These are phyloP conservation scores for Bruguiera parviflora DNA, from an alignment of 345 rosid genomes.

Conservation along the genomic window DNA sequence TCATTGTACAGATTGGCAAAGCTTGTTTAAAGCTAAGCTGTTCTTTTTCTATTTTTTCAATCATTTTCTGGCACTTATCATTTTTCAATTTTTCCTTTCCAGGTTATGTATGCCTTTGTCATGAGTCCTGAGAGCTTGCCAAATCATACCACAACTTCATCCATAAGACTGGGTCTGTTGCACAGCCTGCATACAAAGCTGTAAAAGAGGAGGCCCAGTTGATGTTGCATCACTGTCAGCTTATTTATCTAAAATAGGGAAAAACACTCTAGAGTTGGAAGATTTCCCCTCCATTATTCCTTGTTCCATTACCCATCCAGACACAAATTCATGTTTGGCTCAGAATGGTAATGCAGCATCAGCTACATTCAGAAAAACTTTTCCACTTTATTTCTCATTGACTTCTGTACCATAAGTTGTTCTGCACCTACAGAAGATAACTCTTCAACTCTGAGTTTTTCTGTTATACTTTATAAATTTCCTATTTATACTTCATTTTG, in stretches of 20 bases:
- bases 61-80: no score
- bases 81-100: constrained; percentile 22
- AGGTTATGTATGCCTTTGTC: constrained; percentile 89
- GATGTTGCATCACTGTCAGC: constrained; percentile 70
- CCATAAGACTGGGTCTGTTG: constrained; percentile 97
- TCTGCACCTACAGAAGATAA: constrained; percentile 86
- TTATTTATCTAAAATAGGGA: constrained; percentile 51
- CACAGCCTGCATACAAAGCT: constrained; percentile 83
- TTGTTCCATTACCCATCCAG: constrained; percentile 88
- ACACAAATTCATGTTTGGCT: constrained; percentile 63
- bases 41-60: neutral
- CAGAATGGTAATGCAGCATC: constrained; percentile 88
- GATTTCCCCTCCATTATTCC: constrained; percentile 84
- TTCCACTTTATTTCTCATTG: constrained; percentile 94
- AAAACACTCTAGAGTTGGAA: constrained; percentile 54
- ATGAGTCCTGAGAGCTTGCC: constrained; percentile 99
- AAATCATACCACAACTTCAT: constrained; percentile 86
- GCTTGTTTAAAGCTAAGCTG: neutral
- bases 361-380: constrained; percentile 92
- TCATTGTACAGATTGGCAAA: neutral
- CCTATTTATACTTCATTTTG: no score
- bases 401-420: constrained; percentile 97
- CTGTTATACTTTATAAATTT: constrained; percentile 10
- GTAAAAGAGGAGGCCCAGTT: constrained; percentile 78
- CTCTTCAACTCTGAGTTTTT: constrained; percentile 16